Percentiles rank a stretch among this genome's conserved stretches.
phyloP scores from a whole-genome alignment of 2,329 filamentous ascomycete species.

The Pseudogymnoascus sp. region DNA sequence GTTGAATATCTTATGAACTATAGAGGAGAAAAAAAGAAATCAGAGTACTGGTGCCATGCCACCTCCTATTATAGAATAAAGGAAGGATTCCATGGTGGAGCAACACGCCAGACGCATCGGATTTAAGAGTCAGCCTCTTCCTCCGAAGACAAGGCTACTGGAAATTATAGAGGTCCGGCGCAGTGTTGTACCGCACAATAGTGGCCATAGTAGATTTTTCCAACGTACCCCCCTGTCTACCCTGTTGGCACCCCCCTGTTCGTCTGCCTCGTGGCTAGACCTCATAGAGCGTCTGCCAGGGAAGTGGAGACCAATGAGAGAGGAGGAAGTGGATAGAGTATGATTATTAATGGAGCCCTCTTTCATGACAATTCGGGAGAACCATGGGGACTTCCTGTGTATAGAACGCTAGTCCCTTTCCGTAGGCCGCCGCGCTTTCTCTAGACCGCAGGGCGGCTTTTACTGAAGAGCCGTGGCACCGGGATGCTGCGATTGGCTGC shows the following conservation, averaged over 20 bases:
- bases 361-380: background rate
- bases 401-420: background rate
- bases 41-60: background rate
- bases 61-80: background rate
- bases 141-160: background rate
- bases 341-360: background rate
- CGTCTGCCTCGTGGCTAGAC: background rate
- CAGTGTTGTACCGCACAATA: too few relatives aligned
- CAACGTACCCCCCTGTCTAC: background rate
- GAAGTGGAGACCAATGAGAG: background rate
- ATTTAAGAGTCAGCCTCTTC: slow-evolving; percentile 2
- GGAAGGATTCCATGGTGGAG: background rate
- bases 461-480: background rate
- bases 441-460: background rate
- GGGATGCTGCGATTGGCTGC: background rate
- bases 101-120: background rate
- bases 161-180: background rate
- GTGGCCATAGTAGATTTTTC: background rate
- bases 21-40: background rate
- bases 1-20: background rate
- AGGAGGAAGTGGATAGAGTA: background rate
- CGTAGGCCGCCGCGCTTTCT: too few relatives aligned
- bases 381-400: background rate
- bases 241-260: background rate
- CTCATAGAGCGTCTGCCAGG: background rate